Percentiles rank a stretch among this genome's conserved stretches.
Conservation (phyloP, 129 eudicot genomes). For the Escallonia rubra region DNA sequence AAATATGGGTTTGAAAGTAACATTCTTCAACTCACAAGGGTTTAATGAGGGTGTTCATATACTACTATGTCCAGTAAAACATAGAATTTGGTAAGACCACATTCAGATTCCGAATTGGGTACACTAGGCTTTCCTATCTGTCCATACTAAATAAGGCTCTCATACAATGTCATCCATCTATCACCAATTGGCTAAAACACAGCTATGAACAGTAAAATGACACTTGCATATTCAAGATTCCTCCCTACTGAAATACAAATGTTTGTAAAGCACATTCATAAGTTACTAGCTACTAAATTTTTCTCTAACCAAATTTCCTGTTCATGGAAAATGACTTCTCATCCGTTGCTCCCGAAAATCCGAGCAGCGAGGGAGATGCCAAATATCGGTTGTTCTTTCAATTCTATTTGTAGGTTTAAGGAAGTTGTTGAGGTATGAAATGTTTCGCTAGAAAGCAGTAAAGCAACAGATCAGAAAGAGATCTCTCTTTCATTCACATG, state of each 20-base stretch:
- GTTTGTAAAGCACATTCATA: slow-evolving; percentile 4
- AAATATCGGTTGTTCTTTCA: slow-evolving; percentile 26
- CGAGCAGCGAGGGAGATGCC: slow-evolving; percentile 44
- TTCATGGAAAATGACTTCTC: slow-evolving; percentile 37
- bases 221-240: slow-evolving; percentile 26
- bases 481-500: slow-evolving; percentile 40
- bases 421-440: slow-evolving; percentile 30
- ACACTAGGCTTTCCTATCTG: slow-evolving; percentile 7
- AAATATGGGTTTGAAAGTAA: slow-evolving; percentile 11
- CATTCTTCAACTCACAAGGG: background rate
- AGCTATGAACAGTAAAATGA: slow-evolving; percentile 12
- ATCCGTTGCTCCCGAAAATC: slow-evolving; percentile 35
- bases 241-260: slow-evolving; percentile 2
- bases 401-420: slow-evolving; percentile 41
- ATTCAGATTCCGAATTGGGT: slow-evolving; percentile 15
- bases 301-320: background rate
- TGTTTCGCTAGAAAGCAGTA: slow-evolving; percentile 13
- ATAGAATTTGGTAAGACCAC: slow-evolving; percentile 12
- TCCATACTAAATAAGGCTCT: background rate
- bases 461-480: slow-evolving; percentile 17
- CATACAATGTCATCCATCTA: slow-evolving; percentile 15
- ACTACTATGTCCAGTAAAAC: slow-evolving; percentile 7
- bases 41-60: background rate
- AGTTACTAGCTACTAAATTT: slow-evolving; percentile 2
- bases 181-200: slow-evolving; percentile 7